These are phyloP conservation scores for Eucalyptus coolabah DNA, from an alignment of 345 rosid species.

Conservation along the genomic window DNA sequence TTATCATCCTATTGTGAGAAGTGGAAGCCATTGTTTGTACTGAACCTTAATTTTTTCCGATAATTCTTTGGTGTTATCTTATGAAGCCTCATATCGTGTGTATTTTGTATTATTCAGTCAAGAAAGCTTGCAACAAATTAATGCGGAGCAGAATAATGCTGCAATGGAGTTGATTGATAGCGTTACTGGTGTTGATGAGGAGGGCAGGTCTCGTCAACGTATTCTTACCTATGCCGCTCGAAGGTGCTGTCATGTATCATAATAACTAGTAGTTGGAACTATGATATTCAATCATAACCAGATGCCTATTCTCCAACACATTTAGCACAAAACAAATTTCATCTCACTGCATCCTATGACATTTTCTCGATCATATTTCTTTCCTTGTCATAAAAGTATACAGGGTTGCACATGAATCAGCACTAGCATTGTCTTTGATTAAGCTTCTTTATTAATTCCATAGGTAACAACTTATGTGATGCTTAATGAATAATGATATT, in stretches of 20 bases:
- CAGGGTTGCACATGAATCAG: neutral
- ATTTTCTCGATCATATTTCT: neutral
- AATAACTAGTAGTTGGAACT: neutral
- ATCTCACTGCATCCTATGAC: neutral
- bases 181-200: conserved; percentile 81
- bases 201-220: conserved; percentile 94
- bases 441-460: neutral
- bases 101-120: conserved; percentile 31
- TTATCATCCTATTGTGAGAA: neutral
- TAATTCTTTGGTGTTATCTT: neutral
- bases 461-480: neutral
- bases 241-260: conserved; percentile 26
- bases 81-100: neutral
- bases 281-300: neutral
- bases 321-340: neutral
- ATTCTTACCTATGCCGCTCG: conserved; percentile 96
- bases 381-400: neutral
- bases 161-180: conserved; percentile 86
- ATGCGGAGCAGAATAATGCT: conserved; percentile 49
- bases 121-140: conserved; percentile 35
- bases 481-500: neutral
- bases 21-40: neutral
- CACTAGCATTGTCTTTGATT: neutral
- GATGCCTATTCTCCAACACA: neutral
- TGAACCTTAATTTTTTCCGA: neutral